A percentile compares a stretch with the other conserved stretches of the same genome.
These are phyloP conservation scores for Thelephora terrestris DNA, from an alignment of 1,284 basidiomycete genomes.

Conservation along the genomic window DNA sequence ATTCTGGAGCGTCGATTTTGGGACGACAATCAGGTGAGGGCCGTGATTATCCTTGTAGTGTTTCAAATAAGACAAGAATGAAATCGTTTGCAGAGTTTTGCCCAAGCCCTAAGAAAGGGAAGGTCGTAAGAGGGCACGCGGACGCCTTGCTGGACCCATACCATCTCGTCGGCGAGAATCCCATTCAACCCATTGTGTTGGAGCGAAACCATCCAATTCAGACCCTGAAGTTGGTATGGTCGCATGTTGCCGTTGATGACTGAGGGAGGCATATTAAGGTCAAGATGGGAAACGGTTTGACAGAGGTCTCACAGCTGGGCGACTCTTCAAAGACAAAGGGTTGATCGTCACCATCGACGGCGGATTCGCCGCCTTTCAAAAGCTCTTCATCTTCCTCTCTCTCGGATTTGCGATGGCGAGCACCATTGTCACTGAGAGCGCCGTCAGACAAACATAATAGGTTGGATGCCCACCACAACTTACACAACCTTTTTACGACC, in stretches of 20 bases:
- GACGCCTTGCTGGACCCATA: conserved; percentile 21
- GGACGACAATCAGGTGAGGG: conserved; percentile 92
- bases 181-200: conserved; percentile 92
- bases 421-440: conserved; percentile 52
- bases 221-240: conserved; percentile 89
- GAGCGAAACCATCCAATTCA: conserved; percentile 95
- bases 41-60: conserved; percentile 72
- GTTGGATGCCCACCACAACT: conserved; percentile 18
- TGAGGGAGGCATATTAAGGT: conserved; percentile 21
- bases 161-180: conserved; percentile 93
- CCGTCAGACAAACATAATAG: not conserved
- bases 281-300: not conserved
- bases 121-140: conserved; percentile 5
- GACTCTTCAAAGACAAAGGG: conserved; percentile 90
- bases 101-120: conserved; percentile 70
- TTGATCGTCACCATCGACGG: conserved; percentile 72
- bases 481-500: conserved; percentile 73
- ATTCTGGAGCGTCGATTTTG: conserved; percentile 96
- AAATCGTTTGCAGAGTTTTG: conserved; percentile 96
- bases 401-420: conserved; percentile 89
- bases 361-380: conserved; percentile 78
- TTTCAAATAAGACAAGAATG: conserved; percentile 93
- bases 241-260: conserved; percentile 89
- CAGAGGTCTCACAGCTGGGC: conserved; percentile 61
- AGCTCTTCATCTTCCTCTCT: conserved; percentile 98